These are phyloP conservation scores for Terfezia boudieri DNA, from an alignment of 495 filamentous ascomycete genomes.

Conservation along the genomic window DNA sequence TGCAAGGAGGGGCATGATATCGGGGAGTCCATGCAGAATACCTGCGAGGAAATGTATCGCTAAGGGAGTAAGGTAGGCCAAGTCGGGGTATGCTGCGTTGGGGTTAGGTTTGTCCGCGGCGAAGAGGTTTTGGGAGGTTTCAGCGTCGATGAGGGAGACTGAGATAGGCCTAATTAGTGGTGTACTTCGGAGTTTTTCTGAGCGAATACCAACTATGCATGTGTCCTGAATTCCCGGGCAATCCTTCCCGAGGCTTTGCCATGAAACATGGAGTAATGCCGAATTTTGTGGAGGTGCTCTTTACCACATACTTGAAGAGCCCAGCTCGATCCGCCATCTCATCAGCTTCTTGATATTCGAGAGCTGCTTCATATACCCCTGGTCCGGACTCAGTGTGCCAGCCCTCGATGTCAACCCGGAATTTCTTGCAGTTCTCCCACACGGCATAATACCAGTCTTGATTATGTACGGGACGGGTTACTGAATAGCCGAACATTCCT, in stretches of 20 bases:
- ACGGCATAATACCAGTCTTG: conserved; percentile 87
- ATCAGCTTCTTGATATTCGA: conserved; percentile 64
- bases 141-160: conserved; percentile 47
- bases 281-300: conserved; percentile 59
- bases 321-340: conserved; percentile 78
- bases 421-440: conserved; percentile 54
- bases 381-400: conserved; percentile 97
- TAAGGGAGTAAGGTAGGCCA: conserved; percentile 60
- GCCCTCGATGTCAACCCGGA: conserved; percentile 69
- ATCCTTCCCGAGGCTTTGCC: conserved; percentile 81
- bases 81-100: conserved; percentile 45
- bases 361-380: conserved; percentile 84
- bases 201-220: conserved; percentile 36
- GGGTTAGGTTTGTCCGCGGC: conserved; percentile 46
- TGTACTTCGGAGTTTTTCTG: neutral
- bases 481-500: conserved; percentile 94
- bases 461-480: conserved; percentile 66
- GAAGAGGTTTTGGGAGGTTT: conserved; percentile 55
- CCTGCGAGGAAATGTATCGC: conserved; percentile 90
- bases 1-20: conserved; percentile 86
- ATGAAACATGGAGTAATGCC: conserved; percentile 95
- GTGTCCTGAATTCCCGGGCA: conserved; percentile 86
- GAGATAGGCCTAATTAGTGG: neutral
- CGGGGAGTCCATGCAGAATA: conserved; percentile 65
- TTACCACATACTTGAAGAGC: conserved; percentile 82